A percentile compares a stretch with the other conserved stretches of the same genome.
These are phyloP conservation scores for Agaricus subrufescens DNA, from an alignment of 768 basidiomycete species.

Conservation along the genomic window DNA sequence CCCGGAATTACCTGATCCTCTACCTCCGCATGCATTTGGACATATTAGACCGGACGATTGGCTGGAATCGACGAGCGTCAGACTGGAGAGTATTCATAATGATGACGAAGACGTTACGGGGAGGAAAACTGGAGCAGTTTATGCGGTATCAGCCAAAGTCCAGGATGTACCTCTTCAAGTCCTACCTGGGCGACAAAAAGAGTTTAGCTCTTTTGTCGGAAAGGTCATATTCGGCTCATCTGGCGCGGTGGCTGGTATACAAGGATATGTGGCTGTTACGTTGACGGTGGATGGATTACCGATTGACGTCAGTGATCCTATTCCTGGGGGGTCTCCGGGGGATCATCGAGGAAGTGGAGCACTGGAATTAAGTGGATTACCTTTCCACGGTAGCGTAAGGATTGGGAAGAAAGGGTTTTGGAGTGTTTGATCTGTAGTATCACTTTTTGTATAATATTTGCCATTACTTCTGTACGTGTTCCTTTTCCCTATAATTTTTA, in stretches of 20 bases:
- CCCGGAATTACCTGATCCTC: conserved; percentile 54
- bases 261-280: conserved; percentile 58
- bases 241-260: conserved; percentile 66
- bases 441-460: neutral
- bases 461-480: too few species aligned
- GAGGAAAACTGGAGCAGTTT: conserved; percentile 44
- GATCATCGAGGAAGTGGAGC: conserved; percentile 19
- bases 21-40: conserved; percentile 71
- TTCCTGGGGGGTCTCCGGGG: conserved; percentile 17
- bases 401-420: conserved; percentile 50
- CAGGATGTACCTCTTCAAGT: conserved; percentile 74
- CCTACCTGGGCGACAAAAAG: conserved; percentile 69
- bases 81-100: conserved; percentile 25
- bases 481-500: too few species aligned
- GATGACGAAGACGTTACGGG: conserved; percentile 22
- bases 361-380: conserved; percentile 58
- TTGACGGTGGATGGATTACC: conserved; percentile 60
- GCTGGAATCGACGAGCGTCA: conserved; percentile 43
- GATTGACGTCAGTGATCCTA: conserved; percentile 24
- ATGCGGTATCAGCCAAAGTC: conserved; percentile 60
- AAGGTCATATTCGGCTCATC: conserved; percentile 71
- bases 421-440: neutral
- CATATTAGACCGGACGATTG: conserved; percentile 70
- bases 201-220: conserved; percentile 70
- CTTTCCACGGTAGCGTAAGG: conserved; percentile 61